Evolutionary conservation across 768 basidiomycete species (phyloP).

Genomic region (Rhodocollybia butyracea): DNA sequence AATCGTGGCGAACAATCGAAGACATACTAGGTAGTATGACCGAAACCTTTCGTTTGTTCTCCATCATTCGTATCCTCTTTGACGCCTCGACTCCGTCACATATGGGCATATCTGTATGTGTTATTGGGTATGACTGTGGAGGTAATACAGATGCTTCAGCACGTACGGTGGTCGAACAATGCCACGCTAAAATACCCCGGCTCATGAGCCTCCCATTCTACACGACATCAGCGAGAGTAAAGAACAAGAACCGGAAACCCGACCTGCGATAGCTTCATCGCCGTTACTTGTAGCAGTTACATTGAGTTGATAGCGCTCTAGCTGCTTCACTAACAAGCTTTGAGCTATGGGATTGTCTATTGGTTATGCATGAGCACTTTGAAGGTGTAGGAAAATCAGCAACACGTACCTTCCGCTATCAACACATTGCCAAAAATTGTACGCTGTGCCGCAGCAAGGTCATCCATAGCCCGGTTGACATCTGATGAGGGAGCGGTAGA

Average conservation of each 20-base stretch:
- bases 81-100: conserved; percentile 77
- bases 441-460: conserved; percentile 43
- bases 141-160: background rate
- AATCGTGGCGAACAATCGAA: background rate
- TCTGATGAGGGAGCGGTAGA: conserved; percentile 33
- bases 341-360: conserved; percentile 72
- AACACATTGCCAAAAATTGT: conserved; percentile 66
- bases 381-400: background rate
- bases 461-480: conserved; percentile 41
- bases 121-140: background rate
- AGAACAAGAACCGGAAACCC: background rate
- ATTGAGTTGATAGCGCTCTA: conserved; percentile 56
- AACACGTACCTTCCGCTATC: conserved; percentile 59
- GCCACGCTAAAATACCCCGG: conserved; percentile 70
- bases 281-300: conserved; percentile 66
- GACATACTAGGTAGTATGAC: conserved; percentile 54
- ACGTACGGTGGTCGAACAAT: conserved; percentile 71
- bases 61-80: conserved; percentile 57
- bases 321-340: conserved; percentile 62
- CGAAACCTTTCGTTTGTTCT: conserved; percentile 51
- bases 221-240: background rate
- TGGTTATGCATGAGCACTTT: background rate
- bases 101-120: conserved; percentile 70
- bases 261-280: conserved; percentile 61
- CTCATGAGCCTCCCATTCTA: conserved; percentile 67